Conservation (phyloP, 306 rosid species). For the Casuarina cunninghamiana region DNA sequence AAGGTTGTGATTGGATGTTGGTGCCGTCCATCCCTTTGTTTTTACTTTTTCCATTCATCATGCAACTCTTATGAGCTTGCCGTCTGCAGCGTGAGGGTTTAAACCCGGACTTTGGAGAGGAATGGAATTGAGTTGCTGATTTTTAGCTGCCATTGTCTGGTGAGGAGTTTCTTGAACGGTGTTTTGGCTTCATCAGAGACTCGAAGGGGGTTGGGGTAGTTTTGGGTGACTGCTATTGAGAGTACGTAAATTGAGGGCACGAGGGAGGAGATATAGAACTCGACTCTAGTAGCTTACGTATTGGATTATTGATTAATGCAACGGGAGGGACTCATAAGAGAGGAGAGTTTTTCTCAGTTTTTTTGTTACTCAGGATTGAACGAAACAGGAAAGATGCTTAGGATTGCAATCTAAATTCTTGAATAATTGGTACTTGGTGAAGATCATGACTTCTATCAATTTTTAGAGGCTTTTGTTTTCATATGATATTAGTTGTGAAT, state of each 20-base stretch:
- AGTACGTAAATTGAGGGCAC: too few species aligned
- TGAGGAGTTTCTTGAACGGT: background rate
- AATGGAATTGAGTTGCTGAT: background rate
- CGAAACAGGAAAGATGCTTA: background rate
- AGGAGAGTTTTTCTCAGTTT: background rate
- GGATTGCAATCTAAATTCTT: background rate
- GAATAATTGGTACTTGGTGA: too few species aligned
- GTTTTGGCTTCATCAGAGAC: background rate
- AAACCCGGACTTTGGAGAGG: background rate
- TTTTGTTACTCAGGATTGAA: background rate
- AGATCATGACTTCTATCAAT: too few species aligned
- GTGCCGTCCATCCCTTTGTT: background rate
- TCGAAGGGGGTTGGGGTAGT: background rate
- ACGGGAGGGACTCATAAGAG: background rate
- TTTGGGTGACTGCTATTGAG: too few species aligned
- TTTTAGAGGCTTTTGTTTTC: too few species aligned
- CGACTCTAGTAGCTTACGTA: background rate
- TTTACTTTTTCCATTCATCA: background rate
- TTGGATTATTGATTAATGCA: background rate
- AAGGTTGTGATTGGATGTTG: constrained; percentile 1
- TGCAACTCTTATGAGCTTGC: background rate
- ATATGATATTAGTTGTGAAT: too few species aligned
- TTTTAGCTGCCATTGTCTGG: background rate
- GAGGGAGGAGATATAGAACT: background rate
- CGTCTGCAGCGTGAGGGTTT: background rate